A percentile compares a stretch with the other conserved stretches of the same genome.
These are phyloP conservation scores for Trametes sp. DNA, from an alignment of 1,284 basidiomycete species.

Conservation along the genomic window DNA sequence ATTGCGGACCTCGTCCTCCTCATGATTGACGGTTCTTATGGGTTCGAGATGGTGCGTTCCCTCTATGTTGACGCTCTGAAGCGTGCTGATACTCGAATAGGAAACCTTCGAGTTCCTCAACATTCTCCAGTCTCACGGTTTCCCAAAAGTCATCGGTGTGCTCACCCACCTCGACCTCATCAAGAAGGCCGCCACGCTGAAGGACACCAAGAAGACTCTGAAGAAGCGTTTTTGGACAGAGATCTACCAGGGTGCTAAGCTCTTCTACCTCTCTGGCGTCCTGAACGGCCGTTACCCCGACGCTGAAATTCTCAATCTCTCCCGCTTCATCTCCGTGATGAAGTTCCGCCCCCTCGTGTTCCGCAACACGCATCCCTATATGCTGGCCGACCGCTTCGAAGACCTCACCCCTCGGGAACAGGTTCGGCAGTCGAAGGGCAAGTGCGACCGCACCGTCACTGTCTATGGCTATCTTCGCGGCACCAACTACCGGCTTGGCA, in stretches of 20 bases:
- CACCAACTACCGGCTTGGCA: constrained; percentile 83
- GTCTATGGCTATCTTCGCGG: constrained; percentile 96
- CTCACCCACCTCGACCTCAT: constrained; percentile 97
- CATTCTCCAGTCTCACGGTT: constrained; percentile 95
- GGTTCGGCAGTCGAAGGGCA: constrained; percentile 81
- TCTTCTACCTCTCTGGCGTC: constrained; percentile 98
- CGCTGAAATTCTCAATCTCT: constrained; percentile 94
- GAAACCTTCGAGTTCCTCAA: constrained; percentile 99
- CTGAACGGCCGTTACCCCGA: constrained; percentile 99
- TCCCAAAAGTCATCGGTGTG: constrained; percentile 98
- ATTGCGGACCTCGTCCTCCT: constrained; percentile 95
- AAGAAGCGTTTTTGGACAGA: constrained; percentile 99
- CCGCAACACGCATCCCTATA: constrained; percentile 94
- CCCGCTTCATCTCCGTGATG: constrained; percentile 96
- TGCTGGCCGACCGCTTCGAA: constrained; percentile 95
- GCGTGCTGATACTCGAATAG: constrained; percentile 49
- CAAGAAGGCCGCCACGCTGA: constrained; percentile 89
- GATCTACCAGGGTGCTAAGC: constrained; percentile 98
- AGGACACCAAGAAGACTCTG: constrained; percentile 92
- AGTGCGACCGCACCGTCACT: constrained; percentile 90
- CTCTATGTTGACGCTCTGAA: background rate
- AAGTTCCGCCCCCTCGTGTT: constrained; percentile 98
- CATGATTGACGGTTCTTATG: constrained; percentile 98
- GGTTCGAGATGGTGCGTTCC: constrained; percentile 92
- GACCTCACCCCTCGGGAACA: constrained; percentile 93